These are phyloP conservation scores for Diplodia scrobiculata DNA, from an alignment of 2,329 filamentous ascomycete species.

Conservation along the genomic window DNA sequence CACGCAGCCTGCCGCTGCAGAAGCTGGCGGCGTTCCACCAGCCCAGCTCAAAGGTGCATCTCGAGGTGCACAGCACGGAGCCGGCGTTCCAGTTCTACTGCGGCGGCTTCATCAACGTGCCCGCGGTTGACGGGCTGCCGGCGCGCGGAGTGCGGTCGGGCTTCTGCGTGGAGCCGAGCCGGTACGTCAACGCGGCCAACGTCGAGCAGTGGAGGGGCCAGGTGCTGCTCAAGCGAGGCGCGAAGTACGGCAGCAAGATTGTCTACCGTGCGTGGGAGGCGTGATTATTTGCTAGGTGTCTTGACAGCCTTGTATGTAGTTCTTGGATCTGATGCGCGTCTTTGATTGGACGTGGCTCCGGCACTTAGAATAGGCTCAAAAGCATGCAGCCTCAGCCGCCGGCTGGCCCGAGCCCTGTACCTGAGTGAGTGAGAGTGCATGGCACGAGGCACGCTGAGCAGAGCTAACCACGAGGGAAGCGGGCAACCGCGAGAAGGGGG, in stretches of 20 bases:
- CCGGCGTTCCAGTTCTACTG: conserved; percentile 98
- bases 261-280: conserved; percentile 84
- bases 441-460: background rate
- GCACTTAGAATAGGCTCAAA: conserved; percentile 22
- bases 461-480: background rate
- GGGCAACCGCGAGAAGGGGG: background rate
- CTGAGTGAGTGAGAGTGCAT: background rate
- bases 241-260: conserved; percentile 77
- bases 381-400: conserved; percentile 19
- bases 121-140: conserved; percentile 60
- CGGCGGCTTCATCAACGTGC: conserved; percentile 79
- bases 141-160: conserved; percentile 70
- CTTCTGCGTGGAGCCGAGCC: conserved; percentile 89
- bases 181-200: conserved; percentile 88
- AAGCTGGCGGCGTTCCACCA: conserved; percentile 74
- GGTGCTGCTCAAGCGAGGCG: conserved; percentile 79
- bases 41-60: conserved; percentile 71
- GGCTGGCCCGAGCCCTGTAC: conserved; percentile 10
- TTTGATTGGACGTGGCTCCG: conserved; percentile 21
- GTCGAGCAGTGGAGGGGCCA: conserved; percentile 76
- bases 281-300: conserved; percentile 25
- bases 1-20: conserved; percentile 60
- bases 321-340: background rate
- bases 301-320: conserved; percentile 4
- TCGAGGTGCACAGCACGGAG: conserved; percentile 88